Conservation (phyloP, 2,329 filamentous ascomycete genomes). For the Knufia petricola region DNA sequence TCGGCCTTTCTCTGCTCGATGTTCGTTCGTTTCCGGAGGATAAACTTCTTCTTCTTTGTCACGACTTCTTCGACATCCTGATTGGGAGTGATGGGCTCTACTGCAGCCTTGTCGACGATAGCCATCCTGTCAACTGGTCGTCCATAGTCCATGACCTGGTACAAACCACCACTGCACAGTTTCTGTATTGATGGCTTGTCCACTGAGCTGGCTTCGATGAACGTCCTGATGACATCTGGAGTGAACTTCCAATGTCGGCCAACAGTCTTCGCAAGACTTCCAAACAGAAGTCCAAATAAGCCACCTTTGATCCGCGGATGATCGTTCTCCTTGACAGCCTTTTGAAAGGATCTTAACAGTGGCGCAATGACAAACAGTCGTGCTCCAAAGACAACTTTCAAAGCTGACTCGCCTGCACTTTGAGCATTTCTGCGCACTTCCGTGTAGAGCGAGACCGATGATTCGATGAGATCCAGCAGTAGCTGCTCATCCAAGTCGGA, state of each 20-base stretch:
- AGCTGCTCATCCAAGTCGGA: conserved; percentile 82
- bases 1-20: conserved; percentile 78
- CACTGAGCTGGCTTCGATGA: conserved; percentile 78
- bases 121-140: conserved; percentile 80
- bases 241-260: conserved; percentile 92
- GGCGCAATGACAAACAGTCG: conserved; percentile 81
- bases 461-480: conserved; percentile 78
- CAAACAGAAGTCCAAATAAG: conserved; percentile 82
- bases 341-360: conserved; percentile 68
- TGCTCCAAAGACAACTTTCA: conserved; percentile 82
- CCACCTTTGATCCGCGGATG: conserved; percentile 90
- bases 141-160: conserved; percentile 83
- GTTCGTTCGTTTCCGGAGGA: conserved; percentile 61
- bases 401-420: conserved; percentile 79
- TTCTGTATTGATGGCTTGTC: conserved; percentile 94
- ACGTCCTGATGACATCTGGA: conserved; percentile 77
- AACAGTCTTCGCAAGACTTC: conserved; percentile 77
- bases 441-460: conserved; percentile 82
- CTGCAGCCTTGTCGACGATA: conserved; percentile 60
- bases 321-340: conserved; percentile 68
- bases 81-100: conserved; percentile 61
- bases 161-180: conserved; percentile 69
- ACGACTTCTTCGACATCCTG: conserved; percentile 55
- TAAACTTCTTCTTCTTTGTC: conserved; percentile 58
- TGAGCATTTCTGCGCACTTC: conserved; percentile 94